A percentile compares a stretch with the other conserved stretches of the same genome.
Conservation (phyloP, 192 early-diverging fungal species). For the Linnemannia elongata region DNA sequence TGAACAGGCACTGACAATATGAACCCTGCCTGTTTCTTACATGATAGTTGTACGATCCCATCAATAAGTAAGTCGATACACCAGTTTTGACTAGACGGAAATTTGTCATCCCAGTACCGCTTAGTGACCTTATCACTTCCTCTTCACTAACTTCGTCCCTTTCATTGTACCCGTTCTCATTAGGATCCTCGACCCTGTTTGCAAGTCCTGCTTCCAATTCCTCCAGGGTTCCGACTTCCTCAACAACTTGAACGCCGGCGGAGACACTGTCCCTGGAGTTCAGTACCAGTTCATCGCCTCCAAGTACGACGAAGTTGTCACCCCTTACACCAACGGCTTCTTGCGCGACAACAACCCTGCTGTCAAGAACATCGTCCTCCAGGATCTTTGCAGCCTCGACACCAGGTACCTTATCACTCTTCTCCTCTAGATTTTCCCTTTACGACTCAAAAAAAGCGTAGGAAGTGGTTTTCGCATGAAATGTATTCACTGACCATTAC, state of each 20-base stretch:
- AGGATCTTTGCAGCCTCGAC: slow-evolving; percentile 15
- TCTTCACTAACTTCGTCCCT: background rate
- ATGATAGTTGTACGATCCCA: background rate
- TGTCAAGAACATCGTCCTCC: slow-evolving; percentile 4
- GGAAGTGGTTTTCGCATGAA: too few species aligned
- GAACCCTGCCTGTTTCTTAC: background rate
- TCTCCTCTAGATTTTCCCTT: background rate
- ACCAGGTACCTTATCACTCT: background rate
- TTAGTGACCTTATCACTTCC: background rate
- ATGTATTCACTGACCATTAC: background rate
- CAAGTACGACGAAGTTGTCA: slow-evolving; percentile 5
- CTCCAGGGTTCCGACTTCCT: background rate
- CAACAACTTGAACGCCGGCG: slow-evolving; percentile 2
- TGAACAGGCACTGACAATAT: background rate
- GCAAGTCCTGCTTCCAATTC: background rate
- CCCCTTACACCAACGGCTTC: slow-evolving; percentile 19
- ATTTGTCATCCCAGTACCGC: too few species aligned
- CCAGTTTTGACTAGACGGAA: too few species aligned
- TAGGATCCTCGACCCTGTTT: slow-evolving; percentile 5
- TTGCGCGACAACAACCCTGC: slow-evolving; percentile 7
- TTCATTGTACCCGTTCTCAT: background rate
- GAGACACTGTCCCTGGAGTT: slow-evolving; percentile 21
- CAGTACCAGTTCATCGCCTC: slow-evolving; percentile 18
- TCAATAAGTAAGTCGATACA: background rate
- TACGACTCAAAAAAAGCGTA: too few species aligned